phyloP scores from a whole-genome alignment of 2,329 filamentous ascomycete genomes.

The Periconia digitata region DNA sequence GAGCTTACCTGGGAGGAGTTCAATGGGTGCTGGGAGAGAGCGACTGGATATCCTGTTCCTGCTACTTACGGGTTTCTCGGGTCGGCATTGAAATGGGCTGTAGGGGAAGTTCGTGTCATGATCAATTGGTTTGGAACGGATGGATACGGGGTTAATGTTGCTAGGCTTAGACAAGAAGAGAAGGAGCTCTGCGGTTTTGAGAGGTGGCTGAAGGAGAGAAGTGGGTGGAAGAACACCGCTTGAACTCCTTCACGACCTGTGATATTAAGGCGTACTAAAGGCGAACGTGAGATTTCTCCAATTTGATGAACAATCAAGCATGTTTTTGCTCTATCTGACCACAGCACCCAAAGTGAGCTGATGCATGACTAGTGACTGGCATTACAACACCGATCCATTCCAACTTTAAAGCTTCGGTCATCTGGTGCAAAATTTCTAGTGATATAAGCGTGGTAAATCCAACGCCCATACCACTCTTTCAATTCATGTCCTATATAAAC shows the following conservation, averaged over 20 bases:
- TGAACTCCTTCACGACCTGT: too few relatives aligned
- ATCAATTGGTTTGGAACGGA: constrained; percentile 54
- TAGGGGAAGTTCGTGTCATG: constrained; percentile 52
- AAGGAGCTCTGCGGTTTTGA: constrained; percentile 51
- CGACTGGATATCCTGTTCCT: constrained; percentile 49
- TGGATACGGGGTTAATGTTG: constrained; percentile 52
- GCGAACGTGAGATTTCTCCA: background rate
- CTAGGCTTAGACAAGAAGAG: constrained; percentile 45
- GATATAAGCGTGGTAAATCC: too few relatives aligned
- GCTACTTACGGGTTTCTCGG: constrained; percentile 47
- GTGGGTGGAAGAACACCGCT: constrained; percentile 38
- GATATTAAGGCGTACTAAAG: constrained; percentile 2
- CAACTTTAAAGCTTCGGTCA: too few relatives aligned
- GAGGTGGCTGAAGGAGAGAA: constrained; percentile 52
- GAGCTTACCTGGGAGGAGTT: constrained; percentile 53
- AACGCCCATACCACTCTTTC: too few relatives aligned
- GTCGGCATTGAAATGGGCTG: constrained; percentile 42
- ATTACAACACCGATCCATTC: too few relatives aligned
- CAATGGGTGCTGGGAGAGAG: constrained; percentile 49
- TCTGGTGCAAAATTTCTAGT: too few relatives aligned
- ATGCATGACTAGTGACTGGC: too few relatives aligned
- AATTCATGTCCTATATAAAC: too few relatives aligned
- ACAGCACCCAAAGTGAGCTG: too few relatives aligned
- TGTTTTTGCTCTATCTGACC: too few relatives aligned
- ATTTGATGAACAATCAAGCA: too few relatives aligned